phyloP scores from a whole-genome alignment of 495 filamentous ascomycete species.

The Aspergillus carlsbadensis region DNA sequence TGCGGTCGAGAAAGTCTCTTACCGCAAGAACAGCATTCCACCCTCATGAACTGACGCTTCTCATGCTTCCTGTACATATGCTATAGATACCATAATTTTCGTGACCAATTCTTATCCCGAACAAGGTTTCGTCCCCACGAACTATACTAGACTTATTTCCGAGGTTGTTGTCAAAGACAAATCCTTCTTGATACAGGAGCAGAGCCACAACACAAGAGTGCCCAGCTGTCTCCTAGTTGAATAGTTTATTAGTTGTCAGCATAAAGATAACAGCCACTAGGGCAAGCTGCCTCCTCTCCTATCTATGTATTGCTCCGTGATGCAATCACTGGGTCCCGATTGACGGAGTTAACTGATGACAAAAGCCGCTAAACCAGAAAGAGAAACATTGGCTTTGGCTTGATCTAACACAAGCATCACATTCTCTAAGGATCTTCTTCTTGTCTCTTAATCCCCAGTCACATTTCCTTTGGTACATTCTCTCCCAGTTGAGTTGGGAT shows the following conservation, averaged over 20 bases:
- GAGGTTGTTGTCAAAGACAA: no score
- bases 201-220: no score
- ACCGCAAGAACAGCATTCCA: conserved; percentile 70
- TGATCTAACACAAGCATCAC: conserved; percentile 26
- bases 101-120: background rate
- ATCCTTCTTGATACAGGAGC: no score
- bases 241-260: no score
- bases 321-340: conserved; percentile 1
- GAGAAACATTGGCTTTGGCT: conserved; percentile 24
- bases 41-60: conserved; percentile 30
- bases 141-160: no score
- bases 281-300: no score
- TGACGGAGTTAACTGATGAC: conserved; percentile 18
- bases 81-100: conserved; percentile 25
- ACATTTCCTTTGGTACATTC: conserved; percentile 7
- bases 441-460: conserved; percentile 14
- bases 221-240: no score
- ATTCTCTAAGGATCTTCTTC: conserved; percentile 9
- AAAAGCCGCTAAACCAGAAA: conserved; percentile 39
- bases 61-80: conserved; percentile 33
- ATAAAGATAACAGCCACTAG: no score
- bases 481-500: background rate
- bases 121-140: no score
- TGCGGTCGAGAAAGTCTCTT: conserved; percentile 96
- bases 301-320: background rate